Conservation (phyloP, 148 eudicot genomes). For the Chenopodium formosanum region DNA sequence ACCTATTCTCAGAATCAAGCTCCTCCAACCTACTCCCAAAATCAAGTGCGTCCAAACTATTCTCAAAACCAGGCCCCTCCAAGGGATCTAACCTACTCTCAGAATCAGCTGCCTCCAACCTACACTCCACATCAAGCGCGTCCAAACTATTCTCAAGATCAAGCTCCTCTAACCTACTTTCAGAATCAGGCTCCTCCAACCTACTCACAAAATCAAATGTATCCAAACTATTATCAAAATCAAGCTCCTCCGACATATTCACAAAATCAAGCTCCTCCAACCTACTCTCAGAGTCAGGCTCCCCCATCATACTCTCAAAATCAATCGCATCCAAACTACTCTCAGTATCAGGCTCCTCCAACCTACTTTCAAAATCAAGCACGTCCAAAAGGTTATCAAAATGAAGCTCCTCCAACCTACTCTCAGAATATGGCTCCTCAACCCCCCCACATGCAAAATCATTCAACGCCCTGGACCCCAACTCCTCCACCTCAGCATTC, state of each 20-base stretch:
- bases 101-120: not conserved
- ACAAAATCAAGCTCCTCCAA: conserved; percentile 9
- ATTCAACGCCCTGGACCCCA: not conserved
- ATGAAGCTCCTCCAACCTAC: not conserved
- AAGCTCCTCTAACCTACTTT: no score
- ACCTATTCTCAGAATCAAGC: not conserved
- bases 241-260: not conserved
- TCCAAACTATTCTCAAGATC: not conserved
- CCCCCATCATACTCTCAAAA: not conserved
- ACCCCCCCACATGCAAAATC: not conserved
- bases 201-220: not conserved
- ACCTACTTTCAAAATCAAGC: not conserved
- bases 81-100: not conserved
- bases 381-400: no score
- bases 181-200: not conserved
- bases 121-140: not conserved
- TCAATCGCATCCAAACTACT: not conserved
- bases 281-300: not conserved
- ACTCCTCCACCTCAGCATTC: conserved; percentile 7
- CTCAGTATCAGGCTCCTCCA: not conserved
- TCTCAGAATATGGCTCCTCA: conserved; percentile 18
- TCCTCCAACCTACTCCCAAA: no score
- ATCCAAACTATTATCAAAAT: not conserved
- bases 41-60: not conserved
- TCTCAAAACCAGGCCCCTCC: conserved; percentile 15